A percentile compares a stretch with the other conserved stretches of the same genome.
phyloP scores from a whole-genome alignment of 257 asterid species.

The Jacaranda copaia region DNA sequence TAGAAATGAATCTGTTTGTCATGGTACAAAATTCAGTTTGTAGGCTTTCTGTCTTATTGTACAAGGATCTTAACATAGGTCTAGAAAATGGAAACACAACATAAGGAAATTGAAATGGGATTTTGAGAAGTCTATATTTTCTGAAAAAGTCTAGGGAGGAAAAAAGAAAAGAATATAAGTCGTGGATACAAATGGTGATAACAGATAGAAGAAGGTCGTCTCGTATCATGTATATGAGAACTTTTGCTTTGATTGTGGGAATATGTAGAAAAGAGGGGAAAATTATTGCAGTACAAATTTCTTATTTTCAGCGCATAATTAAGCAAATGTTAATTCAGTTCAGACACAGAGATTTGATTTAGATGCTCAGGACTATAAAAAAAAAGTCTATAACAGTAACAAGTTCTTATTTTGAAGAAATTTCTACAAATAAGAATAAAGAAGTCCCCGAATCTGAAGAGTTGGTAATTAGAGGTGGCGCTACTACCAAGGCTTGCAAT shows the following conservation, averaged over 20 bases:
- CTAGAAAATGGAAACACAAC: slow-evolving; percentile 40
- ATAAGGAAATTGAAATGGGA: slow-evolving; percentile 41
- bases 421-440: slow-evolving; percentile 37
- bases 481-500: slow-evolving; percentile 36
- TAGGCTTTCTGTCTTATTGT: slow-evolving; percentile 65
- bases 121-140: slow-evolving; percentile 69
- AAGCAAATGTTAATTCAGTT: slow-evolving; percentile 27
- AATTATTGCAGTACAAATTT: slow-evolving; percentile 34
- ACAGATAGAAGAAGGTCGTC: slow-evolving; percentile 26
- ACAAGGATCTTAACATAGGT: slow-evolving; percentile 54
- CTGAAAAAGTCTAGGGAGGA: slow-evolving; percentile 46
- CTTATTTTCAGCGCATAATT: slow-evolving; percentile 32
- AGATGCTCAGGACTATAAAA: slow-evolving; percentile 42
- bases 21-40: slow-evolving; percentile 48
- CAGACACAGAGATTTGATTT: slow-evolving; percentile 23
- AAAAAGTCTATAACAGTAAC: slow-evolving; percentile 42
- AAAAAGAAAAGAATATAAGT: slow-evolving; percentile 41
- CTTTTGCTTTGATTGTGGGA: slow-evolving; percentile 35
- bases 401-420: slow-evolving; percentile 50
- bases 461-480: slow-evolving; percentile 28
- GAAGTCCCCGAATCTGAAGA: slow-evolving; percentile 42
- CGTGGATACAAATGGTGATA: slow-evolving; percentile 32
- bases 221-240: slow-evolving; percentile 28
- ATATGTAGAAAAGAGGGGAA: slow-evolving; percentile 39
- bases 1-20: slow-evolving; percentile 36